A percentile compares a stretch with the other conserved stretches of the same genome.
phyloP scores from a whole-genome alignment of 2,329 filamentous ascomycete species.

The Thielaviopsis cerberus region DNA sequence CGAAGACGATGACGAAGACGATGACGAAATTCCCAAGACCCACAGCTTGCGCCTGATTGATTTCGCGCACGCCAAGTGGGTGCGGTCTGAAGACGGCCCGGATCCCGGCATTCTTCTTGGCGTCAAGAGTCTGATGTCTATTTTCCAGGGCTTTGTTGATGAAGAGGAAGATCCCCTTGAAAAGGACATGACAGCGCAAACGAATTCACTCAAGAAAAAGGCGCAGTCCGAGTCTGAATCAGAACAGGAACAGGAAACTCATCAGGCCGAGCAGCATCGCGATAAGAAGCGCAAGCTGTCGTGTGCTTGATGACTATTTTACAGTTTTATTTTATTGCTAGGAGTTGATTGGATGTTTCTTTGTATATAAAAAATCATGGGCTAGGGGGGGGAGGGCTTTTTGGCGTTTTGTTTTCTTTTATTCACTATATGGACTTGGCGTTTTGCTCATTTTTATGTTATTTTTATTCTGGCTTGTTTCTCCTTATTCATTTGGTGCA shows the following conservation, averaged over 20 bases:
- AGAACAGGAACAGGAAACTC: neutral
- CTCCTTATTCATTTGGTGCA: neutral
- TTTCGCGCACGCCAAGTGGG: slow-evolving; percentile 83
- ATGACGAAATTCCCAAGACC: slow-evolving; percentile 32
- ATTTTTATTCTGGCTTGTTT: neutral
- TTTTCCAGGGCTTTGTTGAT: slow-evolving; percentile 47
- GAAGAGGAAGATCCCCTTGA: neutral
- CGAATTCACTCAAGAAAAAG: neutral
- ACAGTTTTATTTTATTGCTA: neutral
- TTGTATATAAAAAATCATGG: neutral
- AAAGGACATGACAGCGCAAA: neutral
- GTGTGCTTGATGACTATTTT: neutral
- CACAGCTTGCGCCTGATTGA: slow-evolving; percentile 80
- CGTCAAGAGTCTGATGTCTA: slow-evolving; percentile 48
- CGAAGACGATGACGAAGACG: slow-evolving; percentile 29
- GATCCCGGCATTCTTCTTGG: slow-evolving; percentile 71
- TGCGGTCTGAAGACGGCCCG: slow-evolving; percentile 52
- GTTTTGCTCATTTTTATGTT: neutral
- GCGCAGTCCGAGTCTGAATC: neutral
- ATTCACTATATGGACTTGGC: neutral
- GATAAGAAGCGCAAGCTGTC: neutral
- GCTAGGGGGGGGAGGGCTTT: neutral
- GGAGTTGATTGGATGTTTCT: neutral
- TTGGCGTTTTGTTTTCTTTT: neutral
- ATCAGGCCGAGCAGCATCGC: neutral